Conservation (phyloP, 495 filamentous ascomycete species). For the Penicillium alfredii region DNA sequence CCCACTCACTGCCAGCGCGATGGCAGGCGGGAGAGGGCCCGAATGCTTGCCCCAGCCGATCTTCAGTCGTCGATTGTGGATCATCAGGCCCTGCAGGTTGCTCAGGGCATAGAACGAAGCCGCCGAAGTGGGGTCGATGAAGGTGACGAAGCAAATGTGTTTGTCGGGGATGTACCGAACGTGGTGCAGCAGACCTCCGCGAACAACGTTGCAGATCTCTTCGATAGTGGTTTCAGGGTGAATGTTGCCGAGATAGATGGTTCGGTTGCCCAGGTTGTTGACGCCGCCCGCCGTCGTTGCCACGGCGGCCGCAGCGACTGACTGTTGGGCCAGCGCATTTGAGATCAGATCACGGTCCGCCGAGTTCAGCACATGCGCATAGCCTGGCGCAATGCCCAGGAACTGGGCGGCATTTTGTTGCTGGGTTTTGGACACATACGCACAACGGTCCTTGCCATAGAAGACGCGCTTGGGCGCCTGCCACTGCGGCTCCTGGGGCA, state of each 20-base stretch:
- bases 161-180: constrained; percentile 99
- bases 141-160: constrained; percentile 99
- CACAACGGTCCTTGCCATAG: constrained; percentile 97
- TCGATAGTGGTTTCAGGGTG: constrained; percentile 98
- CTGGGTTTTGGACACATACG: constrained; percentile 98
- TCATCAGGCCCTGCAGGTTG: constrained; percentile 97
- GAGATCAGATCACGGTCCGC: constrained; percentile 95
- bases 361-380: constrained; percentile 90
- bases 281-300: constrained; percentile 94
- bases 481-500: constrained; percentile 96
- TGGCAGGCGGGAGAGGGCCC: constrained; percentile 90
- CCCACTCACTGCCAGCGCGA: constrained; percentile 91
- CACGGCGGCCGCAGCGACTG: constrained; percentile 92
- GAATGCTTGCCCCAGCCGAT: constrained; percentile 99
- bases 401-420: constrained; percentile 99
- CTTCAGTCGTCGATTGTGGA: constrained; percentile 95
- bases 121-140: constrained; percentile 96
- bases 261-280: constrained; percentile 94
- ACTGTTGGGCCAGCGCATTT: constrained; percentile 92
- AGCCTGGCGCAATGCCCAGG: constrained; percentile 94
- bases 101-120: constrained; percentile 97
- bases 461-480: constrained; percentile 91
- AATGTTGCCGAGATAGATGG: constrained; percentile 97
- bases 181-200: constrained; percentile 89
- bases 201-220: constrained; percentile 96